phyloP scores from a whole-genome alignment of 2,329 filamentous ascomycete genomes.

The Aspergillus versicolor region DNA sequence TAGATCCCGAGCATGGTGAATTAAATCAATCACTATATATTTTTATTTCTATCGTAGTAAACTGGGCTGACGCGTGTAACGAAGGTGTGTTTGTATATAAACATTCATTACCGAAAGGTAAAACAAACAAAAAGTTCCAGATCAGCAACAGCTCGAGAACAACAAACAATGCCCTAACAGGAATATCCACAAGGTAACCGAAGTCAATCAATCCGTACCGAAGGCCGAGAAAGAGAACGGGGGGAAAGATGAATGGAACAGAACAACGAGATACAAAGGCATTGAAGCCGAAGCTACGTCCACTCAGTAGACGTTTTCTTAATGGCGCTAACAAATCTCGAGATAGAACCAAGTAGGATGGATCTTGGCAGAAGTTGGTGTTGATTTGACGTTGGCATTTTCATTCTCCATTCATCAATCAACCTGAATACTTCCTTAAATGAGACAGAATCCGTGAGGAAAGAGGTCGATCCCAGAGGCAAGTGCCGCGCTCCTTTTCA shows the following conservation, averaged over 20 bases:
- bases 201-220: neutral
- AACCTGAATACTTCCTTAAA: slow-evolving; percentile 45
- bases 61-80: no score
- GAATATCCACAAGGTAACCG: neutral
- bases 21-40: neutral
- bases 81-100: neutral
- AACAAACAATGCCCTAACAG: neutral
- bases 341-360: neutral
- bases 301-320: neutral
- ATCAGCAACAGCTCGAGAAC: neutral
- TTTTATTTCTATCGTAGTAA: no score
- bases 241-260: neutral
- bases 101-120: neutral
- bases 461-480: slow-evolving; percentile 47
- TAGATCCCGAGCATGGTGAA: neutral
- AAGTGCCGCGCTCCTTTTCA: slow-evolving; percentile 39
- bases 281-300: neutral
- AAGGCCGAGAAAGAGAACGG: neutral
- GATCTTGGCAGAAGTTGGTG: neutral
- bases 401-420: slow-evolving; percentile 34
- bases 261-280: neutral
- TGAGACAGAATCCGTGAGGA: slow-evolving; percentile 47
- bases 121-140: neutral
- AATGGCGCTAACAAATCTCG: neutral
- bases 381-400: neutral